A percentile compares a stretch with the other conserved stretches of the same genome.
Conservation (phyloP, 1,284 basidiomycete species). For the Neolentinus lepideus region DNA sequence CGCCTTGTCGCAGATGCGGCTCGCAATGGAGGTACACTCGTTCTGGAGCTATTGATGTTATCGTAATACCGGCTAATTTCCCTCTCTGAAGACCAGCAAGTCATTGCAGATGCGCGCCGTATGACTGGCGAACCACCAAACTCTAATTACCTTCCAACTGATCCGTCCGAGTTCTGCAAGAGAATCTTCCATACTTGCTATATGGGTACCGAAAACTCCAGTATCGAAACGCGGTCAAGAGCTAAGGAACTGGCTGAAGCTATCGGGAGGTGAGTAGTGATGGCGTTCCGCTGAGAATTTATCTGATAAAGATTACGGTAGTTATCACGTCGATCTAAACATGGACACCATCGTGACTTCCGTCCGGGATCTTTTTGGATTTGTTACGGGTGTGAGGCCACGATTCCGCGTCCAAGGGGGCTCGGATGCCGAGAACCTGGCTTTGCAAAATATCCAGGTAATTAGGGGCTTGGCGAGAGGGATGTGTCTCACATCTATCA, state of each 20-base stretch:
- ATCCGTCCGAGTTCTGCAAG: constrained; percentile 80
- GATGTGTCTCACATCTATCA: neutral
- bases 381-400: constrained; percentile 81
- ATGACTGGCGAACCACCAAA: constrained; percentile 81
- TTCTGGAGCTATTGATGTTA: neutral
- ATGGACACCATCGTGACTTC: constrained; percentile 92
- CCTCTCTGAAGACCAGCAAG: constrained; percentile 62
- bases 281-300: too few relatives aligned
- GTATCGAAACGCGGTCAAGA: constrained; percentile 76
- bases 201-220: constrained; percentile 98
- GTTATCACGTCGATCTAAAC: constrained; percentile 93
- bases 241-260: constrained; percentile 84
- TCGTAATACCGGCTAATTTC: neutral
- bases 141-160: constrained; percentile 77
- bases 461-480: constrained; percentile 9
- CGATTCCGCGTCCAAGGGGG: constrained; percentile 90
- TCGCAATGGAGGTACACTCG: constrained; percentile 53
- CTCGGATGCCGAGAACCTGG: constrained; percentile 83
- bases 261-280: constrained; percentile 69
- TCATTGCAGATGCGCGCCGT: constrained; percentile 86
- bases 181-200: constrained; percentile 97
- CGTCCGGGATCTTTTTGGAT: constrained; percentile 75
- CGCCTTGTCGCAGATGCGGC: constrained; percentile 79
- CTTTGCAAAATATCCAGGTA: constrained; percentile 95
- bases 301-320: too few relatives aligned